Base-by-base conservation (phyloP, 192 early-diverging fungal genomes). In the Coemansia sp. region DNA sequence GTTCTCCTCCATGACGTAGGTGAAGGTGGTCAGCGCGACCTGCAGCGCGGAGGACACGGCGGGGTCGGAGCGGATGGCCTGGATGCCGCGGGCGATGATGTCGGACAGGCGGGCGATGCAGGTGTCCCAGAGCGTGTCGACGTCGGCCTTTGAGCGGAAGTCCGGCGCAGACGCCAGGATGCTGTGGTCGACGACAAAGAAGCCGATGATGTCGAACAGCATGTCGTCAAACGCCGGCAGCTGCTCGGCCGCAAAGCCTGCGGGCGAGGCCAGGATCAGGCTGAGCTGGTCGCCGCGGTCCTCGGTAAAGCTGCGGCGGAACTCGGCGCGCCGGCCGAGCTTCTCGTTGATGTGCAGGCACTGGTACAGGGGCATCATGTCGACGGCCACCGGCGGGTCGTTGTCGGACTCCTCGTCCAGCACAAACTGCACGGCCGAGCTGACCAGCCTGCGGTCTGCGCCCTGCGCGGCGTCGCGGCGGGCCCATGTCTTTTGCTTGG, bases 291-390 rank as follows among this genome's bases (percentile, higher is more conserved):
- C 83, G 46, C 80, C 76, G 53, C 97, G 83, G 65, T 96, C 91
- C 48, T 95, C 92, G 48, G 92, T 88, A 67, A 92, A 99, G 38
- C 82, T 81, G 18, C 80, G 62, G 57, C 88, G 89, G 54, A 99
- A 90, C 65, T 95, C 87, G 24, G 79, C 73, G 18, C 90, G 82
- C 29, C 89, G 85, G 2, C 94, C 94, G 9, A 99, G 83, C 19
- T 92, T 90, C 47, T 93, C 91, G 65, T 99, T 85, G 34, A 99
- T 94, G 49, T 98, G 92, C 46, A 98, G 76, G 62, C 94, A 95
- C 68, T 93, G 92, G 73, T 92, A 97, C 42, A 99, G 78, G 17
- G 95, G 92, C 52, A 86, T 86, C 76, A 99, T 92, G 58, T 97
- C 93, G 43, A 99, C 81, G 15, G 91, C 69, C 19, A 88, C 69